These are phyloP conservation scores for Stromatinia cepivora DNA, from an alignment of 2,329 filamentous ascomycete species.

Conservation along the genomic window DNA sequence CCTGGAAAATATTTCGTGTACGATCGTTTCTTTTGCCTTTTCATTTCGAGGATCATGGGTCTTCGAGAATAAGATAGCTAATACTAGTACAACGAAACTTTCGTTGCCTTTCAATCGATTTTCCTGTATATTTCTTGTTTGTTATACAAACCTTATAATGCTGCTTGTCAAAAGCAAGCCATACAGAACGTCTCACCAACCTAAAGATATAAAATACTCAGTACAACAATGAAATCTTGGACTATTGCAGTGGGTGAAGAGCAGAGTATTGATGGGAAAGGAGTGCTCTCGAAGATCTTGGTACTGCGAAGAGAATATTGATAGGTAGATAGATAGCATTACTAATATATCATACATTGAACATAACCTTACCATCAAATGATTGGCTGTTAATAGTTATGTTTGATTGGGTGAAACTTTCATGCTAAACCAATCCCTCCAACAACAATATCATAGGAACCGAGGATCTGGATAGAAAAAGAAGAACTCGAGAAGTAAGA, in stretches of 20 bases:
- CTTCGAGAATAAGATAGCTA: not conserved
- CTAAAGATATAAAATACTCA: not conserved
- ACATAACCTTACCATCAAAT: not conserved
- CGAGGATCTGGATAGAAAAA: not conserved
- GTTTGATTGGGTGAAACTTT: not conserved
- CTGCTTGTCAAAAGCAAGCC: not conserved
- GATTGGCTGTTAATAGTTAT: not conserved
- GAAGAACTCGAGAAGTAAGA: not conserved
- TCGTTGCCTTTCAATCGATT: not conserved
- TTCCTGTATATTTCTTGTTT: not conserved
- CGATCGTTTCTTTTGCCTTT: not conserved
- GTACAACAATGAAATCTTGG: not conserved
- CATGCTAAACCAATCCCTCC: not conserved
- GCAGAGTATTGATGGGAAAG: not conserved
- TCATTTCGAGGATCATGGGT: not conserved
- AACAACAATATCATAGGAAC: not conserved
- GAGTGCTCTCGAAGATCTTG: not conserved
- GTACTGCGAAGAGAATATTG: not conserved
- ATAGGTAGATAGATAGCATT: not conserved
- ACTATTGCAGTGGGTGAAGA: not conserved
- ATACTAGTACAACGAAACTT: not conserved
- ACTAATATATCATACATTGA: not conserved
- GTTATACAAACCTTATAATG: not conserved
- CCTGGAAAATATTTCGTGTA: not conserved
- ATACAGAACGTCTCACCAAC: not conserved